Evolutionary conservation across 495 filamentous ascomycete genomes (phyloP).

Genomic region (Neurospora tetrasperma): DNA sequence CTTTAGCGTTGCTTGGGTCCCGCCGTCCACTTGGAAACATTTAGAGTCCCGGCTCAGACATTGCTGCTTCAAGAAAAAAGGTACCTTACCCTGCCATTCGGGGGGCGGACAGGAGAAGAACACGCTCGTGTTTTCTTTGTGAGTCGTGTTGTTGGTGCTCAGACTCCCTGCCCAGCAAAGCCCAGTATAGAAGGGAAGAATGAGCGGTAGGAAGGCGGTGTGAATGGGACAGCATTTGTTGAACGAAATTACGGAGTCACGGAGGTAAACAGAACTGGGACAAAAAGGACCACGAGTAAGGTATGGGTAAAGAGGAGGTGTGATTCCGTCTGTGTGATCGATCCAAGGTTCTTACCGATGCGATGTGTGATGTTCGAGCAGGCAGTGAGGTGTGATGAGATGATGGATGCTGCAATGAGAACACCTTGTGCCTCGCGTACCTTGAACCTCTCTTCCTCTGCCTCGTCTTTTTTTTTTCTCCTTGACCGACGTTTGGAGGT

Average conservation of each 20-base stretch:
- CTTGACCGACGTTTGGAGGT: neutral
- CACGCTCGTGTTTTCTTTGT: neutral
- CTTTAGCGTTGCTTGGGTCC: slow-evolving; percentile 11
- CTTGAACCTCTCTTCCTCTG: neutral
- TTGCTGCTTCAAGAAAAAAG: neutral
- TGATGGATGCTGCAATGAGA: neutral
- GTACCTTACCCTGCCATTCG: neutral
- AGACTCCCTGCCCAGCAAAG: neutral
- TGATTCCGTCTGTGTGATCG: neutral
- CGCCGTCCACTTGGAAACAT: neutral
- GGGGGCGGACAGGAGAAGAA: neutral
- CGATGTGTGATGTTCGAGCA: neutral
- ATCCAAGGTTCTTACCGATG: neutral
- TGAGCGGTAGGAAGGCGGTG: neutral
- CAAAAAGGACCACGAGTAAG: neutral
- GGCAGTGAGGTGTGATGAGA: neutral
- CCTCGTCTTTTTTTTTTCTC: neutral
- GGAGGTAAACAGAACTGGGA: neutral
- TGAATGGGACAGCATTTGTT: neutral
- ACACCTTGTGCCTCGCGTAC: neutral
- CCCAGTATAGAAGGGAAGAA: neutral
- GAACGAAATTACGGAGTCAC: neutral
- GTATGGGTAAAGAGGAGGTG: slow-evolving; percentile 1
- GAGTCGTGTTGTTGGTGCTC: neutral
- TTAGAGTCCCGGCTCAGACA: neutral